Conservation (phyloP, 352 stramenopile genomes). For the Phytophthora aleatoria region DNA sequence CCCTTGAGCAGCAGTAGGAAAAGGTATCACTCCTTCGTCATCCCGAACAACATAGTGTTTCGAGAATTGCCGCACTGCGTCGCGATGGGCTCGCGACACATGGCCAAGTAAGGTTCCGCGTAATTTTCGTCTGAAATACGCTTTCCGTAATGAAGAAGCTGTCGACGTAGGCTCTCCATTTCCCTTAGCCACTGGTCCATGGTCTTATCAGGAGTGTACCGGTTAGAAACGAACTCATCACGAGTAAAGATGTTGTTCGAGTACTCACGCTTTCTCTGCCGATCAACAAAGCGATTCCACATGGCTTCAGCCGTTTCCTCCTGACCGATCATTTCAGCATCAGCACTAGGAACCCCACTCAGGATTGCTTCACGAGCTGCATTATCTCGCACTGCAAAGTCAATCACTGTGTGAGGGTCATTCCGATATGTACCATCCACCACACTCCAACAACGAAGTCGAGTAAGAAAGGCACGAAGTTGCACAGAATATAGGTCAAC, state of each 20-base stretch:
- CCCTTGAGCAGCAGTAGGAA: conserved; percentile 8
- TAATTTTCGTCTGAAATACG: conserved; percentile 11
- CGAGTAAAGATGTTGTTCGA: too few species aligned
- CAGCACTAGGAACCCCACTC: too few species aligned
- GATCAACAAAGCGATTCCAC: too few species aligned
- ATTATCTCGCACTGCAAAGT: too few species aligned
- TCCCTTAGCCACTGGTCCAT: neutral
- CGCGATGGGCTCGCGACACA: conserved; percentile 7
- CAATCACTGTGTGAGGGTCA: too few species aligned
- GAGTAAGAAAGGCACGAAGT: too few species aligned
- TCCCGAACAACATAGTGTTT: conserved; percentile 20
- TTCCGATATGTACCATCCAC: too few species aligned
- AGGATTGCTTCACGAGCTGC: too few species aligned
- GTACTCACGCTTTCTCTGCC: too few species aligned
- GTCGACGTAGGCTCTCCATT: neutral
- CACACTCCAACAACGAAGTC: too few species aligned
- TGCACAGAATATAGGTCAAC: neutral
- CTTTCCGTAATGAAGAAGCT: conserved; percentile 17
- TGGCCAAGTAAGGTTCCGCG: conserved; percentile 6
- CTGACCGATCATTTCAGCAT: too few species aligned
- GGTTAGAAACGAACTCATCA: neutral
- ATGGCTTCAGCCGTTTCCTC: too few species aligned
- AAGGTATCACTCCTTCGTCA: neutral
- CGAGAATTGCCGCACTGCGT: conserved; percentile 15
- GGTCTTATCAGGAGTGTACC: neutral